phyloP scores from a whole-genome alignment of 2,329 filamentous ascomycete species.

The Scedosporium minutisporum region DNA sequence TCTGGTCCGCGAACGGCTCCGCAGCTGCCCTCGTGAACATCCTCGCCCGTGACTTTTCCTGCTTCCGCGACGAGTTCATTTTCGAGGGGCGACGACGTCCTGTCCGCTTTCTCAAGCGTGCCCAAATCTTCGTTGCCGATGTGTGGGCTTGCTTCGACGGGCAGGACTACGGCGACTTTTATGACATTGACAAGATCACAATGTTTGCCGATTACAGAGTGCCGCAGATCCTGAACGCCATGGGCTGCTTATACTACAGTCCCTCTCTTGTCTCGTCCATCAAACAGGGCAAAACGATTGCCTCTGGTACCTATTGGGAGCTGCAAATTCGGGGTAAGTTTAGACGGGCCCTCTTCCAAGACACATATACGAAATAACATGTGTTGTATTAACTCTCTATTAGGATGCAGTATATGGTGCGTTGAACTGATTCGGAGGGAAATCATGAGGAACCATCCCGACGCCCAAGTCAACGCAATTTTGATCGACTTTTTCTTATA shows the following conservation, averaged over 20 bases:
- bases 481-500: conserved; percentile 97
- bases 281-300: conserved; percentile 51
- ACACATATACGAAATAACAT: neutral
- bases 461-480: conserved; percentile 70
- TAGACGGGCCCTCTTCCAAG: neutral
- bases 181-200: conserved; percentile 89
- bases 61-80: conserved; percentile 71
- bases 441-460: conserved; percentile 64
- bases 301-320: conserved; percentile 69
- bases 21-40: conserved; percentile 80
- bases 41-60: conserved; percentile 69
- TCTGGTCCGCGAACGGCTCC: conserved; percentile 65
- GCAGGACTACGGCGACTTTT: conserved; percentile 66
- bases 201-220: conserved; percentile 99
- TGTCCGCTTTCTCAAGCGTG: conserved; percentile 82
- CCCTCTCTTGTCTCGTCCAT: conserved; percentile 68
- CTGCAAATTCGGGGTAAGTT: conserved; percentile 69
- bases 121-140: conserved; percentile 92
- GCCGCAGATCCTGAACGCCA: conserved; percentile 78
- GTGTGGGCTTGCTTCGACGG: conserved; percentile 94
- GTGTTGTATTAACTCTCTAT: neutral
- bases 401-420: conserved; percentile 89
- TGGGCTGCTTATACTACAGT: conserved; percentile 77
- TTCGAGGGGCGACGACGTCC: conserved; percentile 62
- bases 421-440: conserved; percentile 80